A percentile compares a stretch with the other conserved stretches of the same genome.
These are phyloP conservation scores for Solanum stenotomum DNA, from an alignment of 257 asterid species.

Conservation along the genomic window DNA sequence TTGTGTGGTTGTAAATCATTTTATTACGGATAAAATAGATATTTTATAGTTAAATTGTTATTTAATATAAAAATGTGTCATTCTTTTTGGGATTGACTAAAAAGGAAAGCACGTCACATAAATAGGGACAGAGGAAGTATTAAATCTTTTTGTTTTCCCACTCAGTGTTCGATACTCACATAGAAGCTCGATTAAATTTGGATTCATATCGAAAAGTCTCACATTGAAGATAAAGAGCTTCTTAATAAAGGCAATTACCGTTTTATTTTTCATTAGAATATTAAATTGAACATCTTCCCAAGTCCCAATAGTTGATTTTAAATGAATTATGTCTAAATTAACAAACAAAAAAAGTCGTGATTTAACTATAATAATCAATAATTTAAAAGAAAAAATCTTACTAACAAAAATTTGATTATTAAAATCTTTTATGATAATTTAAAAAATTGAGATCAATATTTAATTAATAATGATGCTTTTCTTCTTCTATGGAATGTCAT, in stretches of 20 bases:
- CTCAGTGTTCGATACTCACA: no score
- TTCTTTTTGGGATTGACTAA: no score
- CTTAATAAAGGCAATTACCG: no score
- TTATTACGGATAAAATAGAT: no score
- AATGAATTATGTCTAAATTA: neutral
- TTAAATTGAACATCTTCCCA: neutral
- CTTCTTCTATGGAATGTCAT: neutral
- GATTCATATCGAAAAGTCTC: no score
- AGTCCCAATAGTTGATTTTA: neutral
- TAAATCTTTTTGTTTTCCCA: no score
- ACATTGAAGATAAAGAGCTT: fast-evolving
- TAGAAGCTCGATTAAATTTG: neutral
- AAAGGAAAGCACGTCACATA: fast-evolving
- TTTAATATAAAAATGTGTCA: no score
- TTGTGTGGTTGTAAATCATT: no score
- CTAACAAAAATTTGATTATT: neutral
- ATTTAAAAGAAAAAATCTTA: neutral
- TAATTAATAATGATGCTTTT: neutral
- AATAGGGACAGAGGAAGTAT: no score
- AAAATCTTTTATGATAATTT: neutral
- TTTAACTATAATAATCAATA: neutral
- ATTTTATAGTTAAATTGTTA: no score
- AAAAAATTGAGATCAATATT: neutral
- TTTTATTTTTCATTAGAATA: neutral
- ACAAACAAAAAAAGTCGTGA: no score